phyloP scores from a whole-genome alignment of 2,329 filamentous ascomycete genomes.

The Fusarium hostae region DNA sequence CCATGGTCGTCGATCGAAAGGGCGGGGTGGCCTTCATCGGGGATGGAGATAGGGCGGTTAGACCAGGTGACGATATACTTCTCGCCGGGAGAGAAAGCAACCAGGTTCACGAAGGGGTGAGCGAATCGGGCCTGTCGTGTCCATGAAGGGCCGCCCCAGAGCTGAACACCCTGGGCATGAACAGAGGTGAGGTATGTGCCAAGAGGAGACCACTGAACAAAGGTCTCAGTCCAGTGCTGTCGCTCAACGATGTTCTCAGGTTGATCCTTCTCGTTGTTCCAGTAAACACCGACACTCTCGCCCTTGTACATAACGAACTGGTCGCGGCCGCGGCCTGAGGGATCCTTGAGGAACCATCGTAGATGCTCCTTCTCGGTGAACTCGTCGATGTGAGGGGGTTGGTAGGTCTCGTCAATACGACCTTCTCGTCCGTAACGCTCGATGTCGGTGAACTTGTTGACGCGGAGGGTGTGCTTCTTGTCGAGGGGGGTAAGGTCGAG shows the following conservation, averaged over 20 bases:
- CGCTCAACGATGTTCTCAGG: constrained; percentile 92
- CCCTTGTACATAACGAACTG: constrained; percentile 95
- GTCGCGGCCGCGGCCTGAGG: constrained; percentile 82
- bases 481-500: constrained; percentile 90
- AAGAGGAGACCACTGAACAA: constrained; percentile 96
- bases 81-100: constrained; percentile 94
- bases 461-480: constrained; percentile 93
- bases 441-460: constrained; percentile 99
- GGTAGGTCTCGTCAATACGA: constrained; percentile 90
- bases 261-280: constrained; percentile 95
- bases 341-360: constrained; percentile 90
- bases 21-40: constrained; percentile 86
- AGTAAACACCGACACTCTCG: constrained; percentile 93
- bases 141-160: constrained; percentile 95
- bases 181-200: constrained; percentile 95
- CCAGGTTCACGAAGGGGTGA: constrained; percentile 93
- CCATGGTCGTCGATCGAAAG: constrained; percentile 93
- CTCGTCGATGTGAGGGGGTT: constrained; percentile 80
- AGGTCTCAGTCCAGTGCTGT: constrained; percentile 96
- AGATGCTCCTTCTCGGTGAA: constrained; percentile 95
- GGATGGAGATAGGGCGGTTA: constrained; percentile 89
- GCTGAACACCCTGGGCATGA: constrained; percentile 94
- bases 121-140: constrained; percentile 91
- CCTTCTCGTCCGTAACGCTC: constrained; percentile 96
- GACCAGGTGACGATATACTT: constrained; percentile 98